phyloP scores from a whole-genome alignment of 208 protist genomes.

The Leishmania gerbilli region DNA sequence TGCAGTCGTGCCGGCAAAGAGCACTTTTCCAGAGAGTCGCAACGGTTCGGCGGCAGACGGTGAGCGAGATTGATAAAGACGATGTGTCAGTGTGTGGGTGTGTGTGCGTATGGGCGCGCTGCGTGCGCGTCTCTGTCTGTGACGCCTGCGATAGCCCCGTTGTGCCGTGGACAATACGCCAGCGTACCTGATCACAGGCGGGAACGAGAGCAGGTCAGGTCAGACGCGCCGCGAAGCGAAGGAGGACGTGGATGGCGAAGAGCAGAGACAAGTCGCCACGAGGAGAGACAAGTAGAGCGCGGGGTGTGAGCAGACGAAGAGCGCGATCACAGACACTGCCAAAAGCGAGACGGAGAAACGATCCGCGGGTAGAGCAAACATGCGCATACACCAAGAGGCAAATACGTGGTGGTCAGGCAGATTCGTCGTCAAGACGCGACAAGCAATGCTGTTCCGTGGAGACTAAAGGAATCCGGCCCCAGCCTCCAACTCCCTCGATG shows the following conservation, averaged over 20 bases:
- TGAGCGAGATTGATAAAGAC: not conserved
- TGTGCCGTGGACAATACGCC: not conserved
- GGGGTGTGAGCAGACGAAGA: not conserved
- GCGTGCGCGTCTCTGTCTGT: not conserved
- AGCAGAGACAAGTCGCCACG: constrained; percentile 7
- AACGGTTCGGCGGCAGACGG: not conserved
- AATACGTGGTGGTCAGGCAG: not conserved
- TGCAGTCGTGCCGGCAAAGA: not conserved
- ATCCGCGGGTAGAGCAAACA: not conserved
- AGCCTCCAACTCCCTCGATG: not conserved
- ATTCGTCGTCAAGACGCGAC: too few species aligned
- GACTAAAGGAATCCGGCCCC: not conserved
- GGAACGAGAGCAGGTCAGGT: constrained; percentile 10
- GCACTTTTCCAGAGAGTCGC: not conserved
- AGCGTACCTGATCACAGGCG: not conserved
- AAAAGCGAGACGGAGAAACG: constrained; percentile 7
- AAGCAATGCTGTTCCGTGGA: not conserved
- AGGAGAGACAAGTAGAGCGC: constrained; percentile 11
- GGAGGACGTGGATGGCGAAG: not conserved
- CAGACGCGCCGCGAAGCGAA: not conserved
- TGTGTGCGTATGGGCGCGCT: not conserved
- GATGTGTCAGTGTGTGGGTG: not conserved
- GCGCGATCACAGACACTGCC: not conserved
- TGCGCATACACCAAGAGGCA: not conserved
- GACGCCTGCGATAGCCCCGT: not conserved